A percentile compares a stretch with the other conserved stretches of the same genome.
Evolutionary conservation across 116 monocot species (phyloP).

Genomic region (Iris pallida): DNA sequence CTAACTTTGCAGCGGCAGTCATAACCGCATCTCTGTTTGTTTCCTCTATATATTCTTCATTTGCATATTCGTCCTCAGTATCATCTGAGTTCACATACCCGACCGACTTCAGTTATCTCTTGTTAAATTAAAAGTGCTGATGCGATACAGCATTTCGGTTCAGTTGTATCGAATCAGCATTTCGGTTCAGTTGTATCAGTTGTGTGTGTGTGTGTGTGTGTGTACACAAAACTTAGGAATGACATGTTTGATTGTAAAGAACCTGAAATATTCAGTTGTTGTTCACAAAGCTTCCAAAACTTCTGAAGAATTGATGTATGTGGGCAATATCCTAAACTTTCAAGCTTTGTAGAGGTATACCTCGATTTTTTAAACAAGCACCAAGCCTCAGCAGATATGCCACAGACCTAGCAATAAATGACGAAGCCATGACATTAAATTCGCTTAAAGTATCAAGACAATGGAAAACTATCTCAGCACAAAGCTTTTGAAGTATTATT

Average conservation of each 20-base stretch:
- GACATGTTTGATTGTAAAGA: background rate
- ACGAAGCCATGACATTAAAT: background rate
- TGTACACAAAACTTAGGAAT: too few species aligned
- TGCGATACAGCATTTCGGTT: too few species aligned
- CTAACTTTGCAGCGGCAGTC: constrained; percentile 82
- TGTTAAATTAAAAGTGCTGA: background rate
- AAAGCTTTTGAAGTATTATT: background rate
- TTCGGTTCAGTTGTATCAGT: too few species aligned
- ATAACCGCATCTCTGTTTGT: constrained; percentile 72
- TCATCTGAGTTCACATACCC: constrained; percentile 53
- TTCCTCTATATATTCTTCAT: constrained; percentile 96
- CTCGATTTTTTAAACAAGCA: constrained; percentile 76
- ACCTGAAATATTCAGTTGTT: constrained; percentile 75
- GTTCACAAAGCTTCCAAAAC: constrained; percentile 89
- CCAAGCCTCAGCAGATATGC: constrained; percentile 86
- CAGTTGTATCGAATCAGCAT: too few species aligned
- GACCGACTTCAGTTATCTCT: background rate
- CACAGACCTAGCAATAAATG: constrained; percentile 46
- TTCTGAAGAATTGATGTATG: constrained; percentile 38
- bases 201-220: too few species aligned
- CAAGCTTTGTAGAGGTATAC: constrained; percentile 58
- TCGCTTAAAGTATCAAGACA: background rate
- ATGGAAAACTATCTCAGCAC: background rate
- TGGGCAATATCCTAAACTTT: constrained; percentile 71
- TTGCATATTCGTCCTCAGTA: constrained; percentile 94